A percentile compares a stretch with the other conserved stretches of the same genome.
These are phyloP conservation scores for Chimonanthus praecox DNA, from an alignment of 164 flowering plant species.

Conservation along the genomic window DNA sequence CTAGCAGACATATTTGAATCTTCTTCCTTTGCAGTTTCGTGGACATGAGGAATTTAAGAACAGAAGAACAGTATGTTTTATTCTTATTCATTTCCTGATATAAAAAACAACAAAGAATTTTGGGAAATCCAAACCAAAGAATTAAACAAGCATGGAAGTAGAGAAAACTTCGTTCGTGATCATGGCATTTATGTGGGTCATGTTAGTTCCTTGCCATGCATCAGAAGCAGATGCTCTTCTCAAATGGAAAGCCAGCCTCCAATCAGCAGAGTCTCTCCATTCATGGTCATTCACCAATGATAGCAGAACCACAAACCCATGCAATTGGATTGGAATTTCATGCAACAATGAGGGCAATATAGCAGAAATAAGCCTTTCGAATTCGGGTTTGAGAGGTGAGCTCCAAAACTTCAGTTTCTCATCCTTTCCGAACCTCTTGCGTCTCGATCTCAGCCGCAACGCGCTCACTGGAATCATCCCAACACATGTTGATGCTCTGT, in stretches of 20 bases:
- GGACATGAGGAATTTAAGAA: too few species aligned
- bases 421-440: constrained; percentile 18
- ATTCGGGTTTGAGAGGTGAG: constrained; percentile 8
- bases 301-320: neutral
- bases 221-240: constrained; percentile 6
- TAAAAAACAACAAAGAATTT: neutral
- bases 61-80: neutral
- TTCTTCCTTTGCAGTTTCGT: too few species aligned
- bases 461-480: constrained; percentile 18
- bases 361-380: constrained; percentile 7
- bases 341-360: constrained; percentile 14
- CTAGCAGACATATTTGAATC: too few species aligned
- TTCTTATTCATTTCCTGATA: neutral
- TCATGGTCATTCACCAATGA: constrained; percentile 5
- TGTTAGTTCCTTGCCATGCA: neutral
- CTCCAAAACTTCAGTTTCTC: constrained; percentile 17
- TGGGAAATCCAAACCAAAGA: neutral
- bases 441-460: constrained; percentile 13
- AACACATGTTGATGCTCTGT: constrained; percentile 9
- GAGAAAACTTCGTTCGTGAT: neutral
- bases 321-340: constrained; percentile 18
- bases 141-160: neutral
- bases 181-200: neutral
- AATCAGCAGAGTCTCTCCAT: neutral
- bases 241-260: constrained; percentile 6